phyloP scores from a whole-genome alignment of 768 basidiomycete species.

The Trametes meyenii region DNA sequence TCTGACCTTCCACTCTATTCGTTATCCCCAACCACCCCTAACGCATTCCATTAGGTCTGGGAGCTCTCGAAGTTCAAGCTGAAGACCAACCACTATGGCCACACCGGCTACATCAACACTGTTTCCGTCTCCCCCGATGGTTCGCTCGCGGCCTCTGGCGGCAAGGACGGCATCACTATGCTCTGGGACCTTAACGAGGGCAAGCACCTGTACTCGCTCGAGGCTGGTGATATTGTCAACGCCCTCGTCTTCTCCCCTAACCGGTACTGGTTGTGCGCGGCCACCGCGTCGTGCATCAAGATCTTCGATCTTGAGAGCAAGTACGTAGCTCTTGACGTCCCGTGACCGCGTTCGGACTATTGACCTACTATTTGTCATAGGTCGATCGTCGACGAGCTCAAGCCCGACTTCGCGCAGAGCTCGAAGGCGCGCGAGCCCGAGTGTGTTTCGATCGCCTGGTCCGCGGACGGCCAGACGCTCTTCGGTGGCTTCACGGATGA shows the following conservation, averaged over 20 bases:
- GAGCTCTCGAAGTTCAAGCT: conserved; percentile 99
- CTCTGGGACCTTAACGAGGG: conserved; percentile 99
- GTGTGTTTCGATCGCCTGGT: conserved; percentile 98
- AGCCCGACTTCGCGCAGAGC: conserved; percentile 86
- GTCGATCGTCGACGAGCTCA: conserved; percentile 98
- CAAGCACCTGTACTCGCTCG: conserved; percentile 99
- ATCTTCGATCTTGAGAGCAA: conserved; percentile 99
- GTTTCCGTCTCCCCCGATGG: conserved; percentile 98
- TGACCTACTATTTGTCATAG: conserved; percentile 41
- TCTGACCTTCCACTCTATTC: conserved; percentile 28
- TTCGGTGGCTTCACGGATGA: conserved; percentile 98
- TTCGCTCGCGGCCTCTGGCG: conserved; percentile 97
- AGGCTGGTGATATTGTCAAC: conserved; percentile 98
- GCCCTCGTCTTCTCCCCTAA: conserved; percentile 99
- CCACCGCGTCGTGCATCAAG: conserved; percentile 96
- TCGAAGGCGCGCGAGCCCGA: conserved; percentile 80
- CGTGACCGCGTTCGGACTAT: conserved; percentile 1
- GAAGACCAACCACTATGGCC: conserved; percentile 99
- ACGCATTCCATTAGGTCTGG: conserved; percentile 75
- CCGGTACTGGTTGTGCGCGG: conserved; percentile 99
- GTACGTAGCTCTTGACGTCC: conserved; percentile 50
- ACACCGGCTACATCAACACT: conserved; percentile 99
- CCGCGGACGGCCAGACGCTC: conserved; percentile 94
- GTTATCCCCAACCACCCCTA: background rate
- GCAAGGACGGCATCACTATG: conserved; percentile 99